A percentile compares a stretch with the other conserved stretches of the same genome.
These are phyloP conservation scores for Inonotus hispidus DNA, from an alignment of 1,284 basidiomycete genomes.

Conservation along the genomic window DNA sequence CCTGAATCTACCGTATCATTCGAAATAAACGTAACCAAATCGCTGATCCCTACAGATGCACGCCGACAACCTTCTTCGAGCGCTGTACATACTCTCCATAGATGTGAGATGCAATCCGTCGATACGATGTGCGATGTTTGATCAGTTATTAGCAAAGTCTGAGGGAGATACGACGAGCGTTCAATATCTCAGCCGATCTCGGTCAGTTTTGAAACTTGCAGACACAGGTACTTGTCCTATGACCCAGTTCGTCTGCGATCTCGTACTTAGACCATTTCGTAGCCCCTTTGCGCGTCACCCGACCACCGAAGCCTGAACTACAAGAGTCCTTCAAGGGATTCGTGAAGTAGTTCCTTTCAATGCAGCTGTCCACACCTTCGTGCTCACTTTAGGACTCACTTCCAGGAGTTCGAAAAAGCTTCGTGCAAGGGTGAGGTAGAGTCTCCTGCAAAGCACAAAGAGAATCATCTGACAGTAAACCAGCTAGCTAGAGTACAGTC, in stretches of 20 bases:
- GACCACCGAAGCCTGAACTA: constrained; percentile 3
- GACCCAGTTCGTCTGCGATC: neutral
- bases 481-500: neutral
- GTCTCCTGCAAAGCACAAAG: too few relatives aligned
- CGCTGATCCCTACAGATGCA: neutral
- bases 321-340: neutral
- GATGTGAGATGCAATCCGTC: neutral
- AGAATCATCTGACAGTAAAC: neutral
- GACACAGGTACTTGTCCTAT: neutral
- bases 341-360: neutral
- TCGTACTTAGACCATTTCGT: neutral
- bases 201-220: neutral
- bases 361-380: too few relatives aligned
- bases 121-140: too few relatives aligned
- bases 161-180: neutral
- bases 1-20: neutral
- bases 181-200: neutral
- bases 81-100: neutral
- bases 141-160: neutral
- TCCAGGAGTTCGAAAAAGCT: neutral
- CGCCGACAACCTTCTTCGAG: neutral
- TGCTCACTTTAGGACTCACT: neutral
- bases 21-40: neutral
- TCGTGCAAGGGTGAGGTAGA: neutral
- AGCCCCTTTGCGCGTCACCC: neutral